phyloP scores from a whole-genome alignment of 1,284 basidiomycete genomes.

The Sporisorium graminicola region DNA sequence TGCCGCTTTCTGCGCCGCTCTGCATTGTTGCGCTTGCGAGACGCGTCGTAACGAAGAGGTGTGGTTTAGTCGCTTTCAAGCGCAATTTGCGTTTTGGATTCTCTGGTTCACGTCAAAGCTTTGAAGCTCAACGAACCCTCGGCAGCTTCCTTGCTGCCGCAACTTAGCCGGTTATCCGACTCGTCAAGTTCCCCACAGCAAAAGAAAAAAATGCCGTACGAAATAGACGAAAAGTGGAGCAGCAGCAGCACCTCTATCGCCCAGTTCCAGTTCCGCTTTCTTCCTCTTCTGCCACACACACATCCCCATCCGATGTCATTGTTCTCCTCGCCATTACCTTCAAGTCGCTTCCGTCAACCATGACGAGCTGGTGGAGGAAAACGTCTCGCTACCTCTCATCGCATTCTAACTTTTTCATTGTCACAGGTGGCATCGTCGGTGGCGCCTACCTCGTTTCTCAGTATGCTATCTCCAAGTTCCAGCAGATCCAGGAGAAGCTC shows the following conservation, averaged over 20 bases:
- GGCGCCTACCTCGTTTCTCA: conserved; percentile 78
- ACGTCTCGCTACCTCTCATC: conserved; percentile 45
- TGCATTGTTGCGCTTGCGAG: neutral
- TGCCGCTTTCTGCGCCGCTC: neutral
- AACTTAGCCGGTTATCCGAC: conserved; percentile 31
- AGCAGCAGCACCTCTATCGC: neutral
- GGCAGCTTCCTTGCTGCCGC: neutral
- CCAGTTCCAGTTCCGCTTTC: neutral
- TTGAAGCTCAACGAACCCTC: neutral
- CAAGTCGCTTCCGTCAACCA: conserved; percentile 7
- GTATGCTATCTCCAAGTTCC: conserved; percentile 78
- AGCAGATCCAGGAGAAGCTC: conserved; percentile 79
- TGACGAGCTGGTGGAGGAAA: conserved; percentile 51
- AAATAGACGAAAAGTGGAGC: conserved; percentile 15
- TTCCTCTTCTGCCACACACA: neutral
- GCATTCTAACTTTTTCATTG: conserved; percentile 60
- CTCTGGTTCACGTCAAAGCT: too few relatives aligned
- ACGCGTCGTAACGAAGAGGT: conserved; percentile 20
- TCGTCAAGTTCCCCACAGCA: neutral
- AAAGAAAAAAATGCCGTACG: conserved; percentile 28
- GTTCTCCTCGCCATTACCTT: neutral
- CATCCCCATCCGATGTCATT: conserved; percentile 2
- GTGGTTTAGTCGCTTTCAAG: conserved; percentile 17
- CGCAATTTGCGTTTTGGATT: too few relatives aligned
- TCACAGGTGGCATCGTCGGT: conserved; percentile 73